Base-by-base conservation (phyloP, 352 stramenopile genomes). In the Phytopythium delawarense region DNA sequence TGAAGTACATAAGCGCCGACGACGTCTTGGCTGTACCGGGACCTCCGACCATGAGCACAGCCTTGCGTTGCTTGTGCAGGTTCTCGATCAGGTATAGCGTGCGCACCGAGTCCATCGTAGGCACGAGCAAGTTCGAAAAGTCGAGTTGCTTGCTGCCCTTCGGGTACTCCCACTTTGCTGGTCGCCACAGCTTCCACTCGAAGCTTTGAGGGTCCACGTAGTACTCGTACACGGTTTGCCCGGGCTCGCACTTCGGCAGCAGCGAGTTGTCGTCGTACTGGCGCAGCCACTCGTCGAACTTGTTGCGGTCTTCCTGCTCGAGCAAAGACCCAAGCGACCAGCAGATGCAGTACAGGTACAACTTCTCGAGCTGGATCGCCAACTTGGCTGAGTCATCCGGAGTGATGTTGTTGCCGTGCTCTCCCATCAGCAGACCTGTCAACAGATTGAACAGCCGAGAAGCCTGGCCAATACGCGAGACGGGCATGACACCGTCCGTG, bases 1-100 rank as follows among this genome's bases (percentile, higher is more conserved):
- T 92, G 72, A 99, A 98, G 72, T 98, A 99, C 96, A 99, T 99
- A 23, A 99, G 78, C 20, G 96, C 94, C 2, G 95, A 98, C 30
- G 94, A 98, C 15, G 97, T 99, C 74, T 99, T 99, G 12, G 97
- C 97, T 44, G 97, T 99, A 57, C 97, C 97, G 53, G 97, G 94
- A 12, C 96, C 97, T 52, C 97, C 97, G 5, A 99, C 94, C 78
- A 99, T 96, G 28, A 99, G 75, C 49, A 98, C 90, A 9, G 96
- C 81, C 40, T 92, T 94, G 18, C 96, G 89, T 63, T 99, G 97
- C 59, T 98, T 97, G 68, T 98, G 96, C 4, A 96, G 62, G 48
- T 93, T 94, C 25, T 94, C 82, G 59, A 95, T 92, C 49, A 96
- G 63, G 69, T 98, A 98, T 34, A 98, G 70, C 1, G 96, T 97